phyloP scores from a whole-genome alignment of 371 early-diverging fungal genomes.

The Circinella umbellata region DNA sequence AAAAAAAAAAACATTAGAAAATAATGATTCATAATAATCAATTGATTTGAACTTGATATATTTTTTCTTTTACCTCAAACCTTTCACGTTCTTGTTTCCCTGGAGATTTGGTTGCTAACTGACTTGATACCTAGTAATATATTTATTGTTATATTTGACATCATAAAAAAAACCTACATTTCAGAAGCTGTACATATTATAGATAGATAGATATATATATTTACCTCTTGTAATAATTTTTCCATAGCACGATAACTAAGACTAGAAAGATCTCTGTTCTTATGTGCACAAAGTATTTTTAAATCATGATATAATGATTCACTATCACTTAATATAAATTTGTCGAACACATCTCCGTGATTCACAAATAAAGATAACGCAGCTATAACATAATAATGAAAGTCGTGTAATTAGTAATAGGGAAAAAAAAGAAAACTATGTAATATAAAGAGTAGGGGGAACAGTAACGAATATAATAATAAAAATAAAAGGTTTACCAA shows the following conservation, averaged over 20 bases:
- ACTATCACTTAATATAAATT: slow-evolving; percentile 46
- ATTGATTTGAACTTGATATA: too few relatives aligned
- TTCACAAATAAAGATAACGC: slow-evolving; percentile 61
- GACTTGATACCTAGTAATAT: background rate
- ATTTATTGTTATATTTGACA: background rate
- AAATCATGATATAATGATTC: slow-evolving; percentile 41
- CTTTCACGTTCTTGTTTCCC: background rate
- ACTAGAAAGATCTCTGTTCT: slow-evolving; percentile 55
- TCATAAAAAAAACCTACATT: too few relatives aligned
- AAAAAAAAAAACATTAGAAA: background rate
- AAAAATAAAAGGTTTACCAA: slow-evolving; percentile 34
- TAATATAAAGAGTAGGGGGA: too few relatives aligned
- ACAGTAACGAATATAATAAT: background rate
- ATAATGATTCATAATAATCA: too few relatives aligned
- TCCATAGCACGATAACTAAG: slow-evolving; percentile 58
- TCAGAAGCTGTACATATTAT: too few relatives aligned
- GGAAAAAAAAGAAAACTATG: too few relatives aligned
- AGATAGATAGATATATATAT: too few relatives aligned
- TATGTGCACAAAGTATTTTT: slow-evolving; percentile 45
- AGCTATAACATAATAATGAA: slow-evolving; percentile 30
- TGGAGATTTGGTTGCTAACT: background rate
- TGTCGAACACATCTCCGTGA: slow-evolving; percentile 56
- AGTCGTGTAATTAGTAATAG: background rate
- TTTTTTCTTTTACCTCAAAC: background rate
- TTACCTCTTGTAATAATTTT: slow-evolving; percentile 57